A percentile compares a stretch with the other conserved stretches of the same genome.
These are phyloP conservation scores for Neostapfia colusana DNA, from an alignment of 176 grass and related monocot species.

Conservation along the genomic window DNA sequence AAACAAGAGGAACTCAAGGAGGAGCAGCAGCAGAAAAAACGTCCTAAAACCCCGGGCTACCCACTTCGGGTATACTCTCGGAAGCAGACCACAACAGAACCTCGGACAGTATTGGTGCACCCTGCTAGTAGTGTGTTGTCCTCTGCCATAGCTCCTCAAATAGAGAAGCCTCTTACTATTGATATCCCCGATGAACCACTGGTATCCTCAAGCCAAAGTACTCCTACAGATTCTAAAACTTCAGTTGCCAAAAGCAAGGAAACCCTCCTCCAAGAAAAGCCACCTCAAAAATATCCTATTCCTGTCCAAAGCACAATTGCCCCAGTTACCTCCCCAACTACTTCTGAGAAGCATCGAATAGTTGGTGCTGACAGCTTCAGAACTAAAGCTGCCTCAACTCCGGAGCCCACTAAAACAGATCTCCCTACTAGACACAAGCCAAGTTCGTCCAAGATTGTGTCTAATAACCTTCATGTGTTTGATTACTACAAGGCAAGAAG, in stretches of 20 bases:
- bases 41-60: neutral
- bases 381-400: constrained; percentile 8
- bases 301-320: constrained; percentile 18
- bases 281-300: constrained; percentile 6
- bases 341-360: constrained; percentile 14
- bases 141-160: neutral
- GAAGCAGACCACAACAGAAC: constrained; percentile 18
- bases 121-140: constrained; percentile 13
- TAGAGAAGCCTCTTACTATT: constrained; percentile 23
- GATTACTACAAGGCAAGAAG: constrained; percentile 23
- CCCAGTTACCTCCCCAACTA: constrained; percentile 16
- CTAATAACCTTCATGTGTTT: neutral
- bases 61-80: constrained; percentile 8
- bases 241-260: constrained; percentile 34
- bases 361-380: neutral
- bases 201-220: constrained; percentile 26
- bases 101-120: constrained; percentile 41
- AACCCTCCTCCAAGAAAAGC: neutral
- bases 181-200: constrained; percentile 3
- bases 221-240: constrained; percentile 10
- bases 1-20: constrained; percentile 40
- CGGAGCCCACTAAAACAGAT: constrained; percentile 18
- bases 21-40: constrained; percentile 33
- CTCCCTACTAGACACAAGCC: neutral
- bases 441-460: constrained; percentile 5